Evolutionary conservation across 129 eudicot species (phyloP).

Genomic region (Cynara cardunculus): DNA sequence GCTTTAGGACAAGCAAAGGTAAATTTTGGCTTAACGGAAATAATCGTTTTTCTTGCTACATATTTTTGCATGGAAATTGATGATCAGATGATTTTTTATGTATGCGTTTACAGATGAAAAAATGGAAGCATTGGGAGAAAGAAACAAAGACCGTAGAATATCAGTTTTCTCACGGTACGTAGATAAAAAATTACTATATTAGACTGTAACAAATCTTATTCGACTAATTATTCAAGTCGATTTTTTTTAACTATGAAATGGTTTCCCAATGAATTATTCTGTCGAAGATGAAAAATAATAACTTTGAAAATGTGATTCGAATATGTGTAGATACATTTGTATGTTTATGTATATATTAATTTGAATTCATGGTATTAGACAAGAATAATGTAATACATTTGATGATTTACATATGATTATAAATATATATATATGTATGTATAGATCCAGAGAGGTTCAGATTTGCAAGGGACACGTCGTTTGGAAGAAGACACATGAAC

Average conservation of each 20-base stretch:
- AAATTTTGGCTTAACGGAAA: background rate
- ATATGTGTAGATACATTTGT: no score
- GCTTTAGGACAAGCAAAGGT: constrained; percentile 81
- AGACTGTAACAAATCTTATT: background rate
- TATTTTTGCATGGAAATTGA: background rate
- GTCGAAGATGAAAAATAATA: background rate
- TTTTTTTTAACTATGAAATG: background rate
- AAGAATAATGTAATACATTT: background rate
- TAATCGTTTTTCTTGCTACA: background rate
- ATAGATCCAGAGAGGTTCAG: constrained; percentile 61
- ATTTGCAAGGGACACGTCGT: constrained; percentile 59
- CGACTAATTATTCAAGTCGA: no score
- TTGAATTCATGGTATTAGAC: background rate
- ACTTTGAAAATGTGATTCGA: no score
- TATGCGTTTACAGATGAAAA: constrained; percentile 28
- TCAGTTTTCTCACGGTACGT: constrained; percentile 52
- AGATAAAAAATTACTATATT: background rate
- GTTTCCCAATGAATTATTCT: background rate
- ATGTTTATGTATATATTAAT: no score
- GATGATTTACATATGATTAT: background rate
- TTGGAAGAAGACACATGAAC: constrained; percentile 56
- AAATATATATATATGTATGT: background rate
- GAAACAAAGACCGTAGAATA: constrained; percentile 57
- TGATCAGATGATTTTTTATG: background rate
- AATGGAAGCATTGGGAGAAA: constrained; percentile 70